Evolutionary conservation across 768 basidiomycete species (phyloP).

Genomic region (Chlorophyllum brunneum): DNA sequence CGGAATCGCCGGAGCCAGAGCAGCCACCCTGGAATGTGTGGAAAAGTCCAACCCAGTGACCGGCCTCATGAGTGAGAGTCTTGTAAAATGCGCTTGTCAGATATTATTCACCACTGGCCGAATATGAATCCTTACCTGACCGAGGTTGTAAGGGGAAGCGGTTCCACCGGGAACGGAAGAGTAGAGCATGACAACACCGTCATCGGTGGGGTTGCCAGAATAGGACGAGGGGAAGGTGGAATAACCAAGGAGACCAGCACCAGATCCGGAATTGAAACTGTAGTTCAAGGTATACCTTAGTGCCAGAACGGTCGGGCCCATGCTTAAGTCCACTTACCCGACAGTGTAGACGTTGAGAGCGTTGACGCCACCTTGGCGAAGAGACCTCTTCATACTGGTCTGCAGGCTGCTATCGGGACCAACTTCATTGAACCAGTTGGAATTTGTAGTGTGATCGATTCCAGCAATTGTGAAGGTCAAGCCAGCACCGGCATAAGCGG

Average conservation of each 20-base stretch:
- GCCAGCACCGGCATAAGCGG: slow-evolving; percentile 33
- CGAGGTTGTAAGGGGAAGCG: slow-evolving; percentile 37
- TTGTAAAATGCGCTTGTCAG: slow-evolving; percentile 14
- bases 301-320: no score
- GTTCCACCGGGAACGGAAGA: slow-evolving; percentile 43
- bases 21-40: slow-evolving; percentile 58
- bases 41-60: slow-evolving; percentile 60
- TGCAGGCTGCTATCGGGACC: slow-evolving; percentile 32
- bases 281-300: not conserved
- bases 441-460: slow-evolving; percentile 38
- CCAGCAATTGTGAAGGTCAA: slow-evolving; percentile 36
- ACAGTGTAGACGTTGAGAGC: slow-evolving; percentile 51
- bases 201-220: slow-evolving; percentile 35
- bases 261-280: slow-evolving; percentile 34
- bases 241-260: slow-evolving; percentile 47
- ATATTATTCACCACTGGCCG: not conserved
- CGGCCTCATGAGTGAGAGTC: slow-evolving; percentile 53
- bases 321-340: slow-evolving; percentile 28
- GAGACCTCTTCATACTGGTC: slow-evolving; percentile 43
- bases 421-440: slow-evolving; percentile 44
- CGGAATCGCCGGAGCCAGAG: slow-evolving; percentile 34
- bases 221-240: slow-evolving; percentile 49
- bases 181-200: slow-evolving; percentile 44
- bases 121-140: slow-evolving; percentile 23
- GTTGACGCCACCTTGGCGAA: slow-evolving; percentile 35